phyloP scores from a whole-genome alignment of 2,329 filamentous ascomycete genomes.

The Calonectria multiphialidica region DNA sequence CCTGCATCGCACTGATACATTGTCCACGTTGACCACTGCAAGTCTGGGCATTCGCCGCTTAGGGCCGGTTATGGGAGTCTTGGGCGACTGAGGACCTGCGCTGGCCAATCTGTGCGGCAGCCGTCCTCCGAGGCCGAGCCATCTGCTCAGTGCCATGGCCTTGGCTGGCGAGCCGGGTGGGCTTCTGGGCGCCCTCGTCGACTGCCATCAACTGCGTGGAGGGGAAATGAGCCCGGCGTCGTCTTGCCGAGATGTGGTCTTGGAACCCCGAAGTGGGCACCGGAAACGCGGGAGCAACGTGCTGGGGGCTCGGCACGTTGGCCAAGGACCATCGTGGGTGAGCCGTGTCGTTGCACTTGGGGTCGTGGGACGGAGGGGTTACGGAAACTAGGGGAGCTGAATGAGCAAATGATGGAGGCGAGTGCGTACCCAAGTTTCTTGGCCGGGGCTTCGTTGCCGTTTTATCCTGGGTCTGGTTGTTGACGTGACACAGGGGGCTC shows the following conservation, averaged over 20 bases:
- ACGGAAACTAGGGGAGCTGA: neutral
- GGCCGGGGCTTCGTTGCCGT: slow-evolving; percentile 10
- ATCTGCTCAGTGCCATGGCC: slow-evolving; percentile 39
- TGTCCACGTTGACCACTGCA: slow-evolving; percentile 44
- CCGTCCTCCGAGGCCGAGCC: slow-evolving; percentile 32
- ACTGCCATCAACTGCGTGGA: slow-evolving; percentile 23
- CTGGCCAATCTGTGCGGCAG: slow-evolving; percentile 35
- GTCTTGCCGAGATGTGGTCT: slow-evolving; percentile 43
- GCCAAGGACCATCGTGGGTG: neutral
- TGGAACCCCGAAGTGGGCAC: slow-evolving; percentile 26
- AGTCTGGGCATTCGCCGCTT: slow-evolving; percentile 38
- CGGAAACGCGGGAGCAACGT: slow-evolving; percentile 20
- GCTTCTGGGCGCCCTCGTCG: slow-evolving; percentile 34
- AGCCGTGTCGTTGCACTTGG: slow-evolving; percentile 12
- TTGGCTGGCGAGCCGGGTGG: slow-evolving; percentile 41
- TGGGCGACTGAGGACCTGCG: slow-evolving; percentile 26
- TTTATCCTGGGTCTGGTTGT: neutral
- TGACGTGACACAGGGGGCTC: slow-evolving; percentile 3
- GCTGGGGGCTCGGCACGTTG: slow-evolving; percentile 29
- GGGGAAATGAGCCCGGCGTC: slow-evolving; percentile 41
- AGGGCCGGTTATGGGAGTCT: slow-evolving; percentile 14
- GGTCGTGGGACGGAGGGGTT: slow-evolving; percentile 1
- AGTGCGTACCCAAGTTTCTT: slow-evolving; percentile 11
- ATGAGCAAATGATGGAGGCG: neutral
- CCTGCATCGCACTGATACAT: slow-evolving; percentile 43